Conservation (phyloP, 306 rosid genomes). For the Gillenia trifoliata region DNA sequence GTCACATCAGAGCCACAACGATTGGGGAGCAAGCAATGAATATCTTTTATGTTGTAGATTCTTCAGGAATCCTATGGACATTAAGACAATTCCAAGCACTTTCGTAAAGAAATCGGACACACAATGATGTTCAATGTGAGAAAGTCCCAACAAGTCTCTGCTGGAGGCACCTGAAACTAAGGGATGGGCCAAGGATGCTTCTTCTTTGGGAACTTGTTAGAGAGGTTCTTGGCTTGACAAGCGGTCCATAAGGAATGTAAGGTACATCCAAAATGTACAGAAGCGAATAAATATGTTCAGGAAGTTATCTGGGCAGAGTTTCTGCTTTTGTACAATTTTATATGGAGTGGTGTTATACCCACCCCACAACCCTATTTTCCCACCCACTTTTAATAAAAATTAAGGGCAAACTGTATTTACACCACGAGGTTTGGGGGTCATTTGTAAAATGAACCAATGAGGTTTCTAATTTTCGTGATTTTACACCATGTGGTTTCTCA, state of each 20-base stretch:
- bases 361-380: too few species aligned
- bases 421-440: too few species aligned
- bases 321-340: conserved; percentile 18
- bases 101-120: conserved; percentile 65
- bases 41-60: conserved; percentile 74
- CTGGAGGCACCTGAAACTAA: conserved; percentile 42
- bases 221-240: conserved; percentile 54
- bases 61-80: conserved; percentile 67
- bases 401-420: too few species aligned
- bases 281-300: conserved; percentile 35
- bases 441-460: too few species aligned
- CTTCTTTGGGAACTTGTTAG: conserved; percentile 81
- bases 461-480: too few species aligned
- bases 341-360: too few species aligned
- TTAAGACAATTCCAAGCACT: conserved; percentile 56
- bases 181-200: conserved; percentile 77
- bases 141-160: conserved; percentile 47
- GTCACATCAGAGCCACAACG: conserved; percentile 61
- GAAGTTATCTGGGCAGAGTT: conserved; percentile 24
- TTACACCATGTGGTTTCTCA: too few species aligned
- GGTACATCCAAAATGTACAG: conserved; percentile 29
- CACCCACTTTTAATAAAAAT: too few species aligned
- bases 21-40: conserved; percentile 71
- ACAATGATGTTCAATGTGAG: conserved; percentile 66
- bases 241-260: conserved; percentile 5